These are phyloP conservation scores for Scenedesmus sp. DNA, from an alignment of 163 green algal species.

Conservation along the genomic window DNA sequence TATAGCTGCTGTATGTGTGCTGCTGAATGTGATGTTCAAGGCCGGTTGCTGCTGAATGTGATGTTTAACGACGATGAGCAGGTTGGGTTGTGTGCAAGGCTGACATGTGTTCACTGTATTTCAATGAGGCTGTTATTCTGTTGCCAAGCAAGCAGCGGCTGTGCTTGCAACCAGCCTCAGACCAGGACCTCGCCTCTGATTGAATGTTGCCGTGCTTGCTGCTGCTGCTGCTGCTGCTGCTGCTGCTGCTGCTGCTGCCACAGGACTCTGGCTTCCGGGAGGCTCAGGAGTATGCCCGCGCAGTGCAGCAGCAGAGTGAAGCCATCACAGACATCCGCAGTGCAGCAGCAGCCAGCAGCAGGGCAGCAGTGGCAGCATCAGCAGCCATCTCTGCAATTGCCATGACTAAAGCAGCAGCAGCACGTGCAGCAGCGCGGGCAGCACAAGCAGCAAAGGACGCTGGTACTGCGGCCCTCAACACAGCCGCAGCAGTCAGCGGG, in stretches of 20 bases:
- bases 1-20: neutral
- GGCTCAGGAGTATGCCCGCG: slow-evolving; percentile 68
- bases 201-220: neutral
- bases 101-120: too few relatives aligned
- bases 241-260: slow-evolving; percentile 53
- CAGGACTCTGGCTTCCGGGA: slow-evolving; percentile 79
- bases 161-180: neutral
- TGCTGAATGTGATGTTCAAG: slow-evolving; percentile 4
- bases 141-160: neutral
- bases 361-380: slow-evolving; percentile 88
- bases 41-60: neutral
- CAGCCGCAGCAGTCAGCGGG: slow-evolving; percentile 5
- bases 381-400: slow-evolving; percentile 88
- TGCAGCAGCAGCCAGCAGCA: slow-evolving; percentile 87
- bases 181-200: neutral
- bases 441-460: slow-evolving; percentile 68
- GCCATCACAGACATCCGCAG: slow-evolving; percentile 88
- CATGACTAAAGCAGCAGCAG: slow-evolving; percentile 92
- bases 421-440: slow-evolving; percentile 75
- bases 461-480: slow-evolving; percentile 42
- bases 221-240: neutral
- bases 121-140: neutral
- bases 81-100: neutral
- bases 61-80: neutral
- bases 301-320: slow-evolving; percentile 58